Percentiles rank a stretch among this genome's conserved stretches.
Conservation (phyloP, 345 rosid species). For the Sonneratia alba region DNA sequence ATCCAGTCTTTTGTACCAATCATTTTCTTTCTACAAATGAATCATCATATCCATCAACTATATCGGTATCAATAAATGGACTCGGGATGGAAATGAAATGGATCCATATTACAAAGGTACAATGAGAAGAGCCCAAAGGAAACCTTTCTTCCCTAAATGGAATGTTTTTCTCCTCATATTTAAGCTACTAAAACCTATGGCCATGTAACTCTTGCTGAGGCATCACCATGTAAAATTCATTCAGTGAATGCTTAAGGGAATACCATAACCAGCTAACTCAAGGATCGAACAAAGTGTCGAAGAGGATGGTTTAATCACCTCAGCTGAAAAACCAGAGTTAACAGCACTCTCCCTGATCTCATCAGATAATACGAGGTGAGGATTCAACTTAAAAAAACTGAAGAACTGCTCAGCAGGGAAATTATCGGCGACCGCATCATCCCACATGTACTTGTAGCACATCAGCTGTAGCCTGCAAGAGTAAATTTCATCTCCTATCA, state of each 20-base stretch:
- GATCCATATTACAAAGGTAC: neutral
- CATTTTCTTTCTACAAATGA: neutral
- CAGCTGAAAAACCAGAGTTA: slow-evolving; percentile 42
- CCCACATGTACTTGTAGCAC: slow-evolving; percentile 86
- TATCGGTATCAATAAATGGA: neutral
- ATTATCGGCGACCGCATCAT: slow-evolving; percentile 35
- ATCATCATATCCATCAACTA: neutral
- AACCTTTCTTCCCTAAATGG: no score
- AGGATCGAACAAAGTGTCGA: neutral
- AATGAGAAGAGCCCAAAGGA: no score
- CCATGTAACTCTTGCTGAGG: neutral
- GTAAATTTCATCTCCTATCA: neutral
- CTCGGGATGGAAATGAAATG: neutral
- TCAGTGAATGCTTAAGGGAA: neutral
- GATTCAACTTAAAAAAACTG: slow-evolving; percentile 54
- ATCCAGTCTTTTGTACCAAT: neutral
- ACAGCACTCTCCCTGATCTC: slow-evolving; percentile 45
- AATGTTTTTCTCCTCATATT: no score
- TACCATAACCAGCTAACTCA: neutral
- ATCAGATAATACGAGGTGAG: slow-evolving; percentile 29
- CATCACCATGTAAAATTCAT: neutral
- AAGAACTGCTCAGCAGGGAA: slow-evolving; percentile 45
- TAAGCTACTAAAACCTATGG: neutral
- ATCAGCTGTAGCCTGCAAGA: slow-evolving; percentile 61
- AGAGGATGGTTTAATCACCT: slow-evolving; percentile 27